These are phyloP conservation scores for Elongisporangium undulatum DNA, from an alignment of 352 stramenopile species.

Conservation along the genomic window DNA sequence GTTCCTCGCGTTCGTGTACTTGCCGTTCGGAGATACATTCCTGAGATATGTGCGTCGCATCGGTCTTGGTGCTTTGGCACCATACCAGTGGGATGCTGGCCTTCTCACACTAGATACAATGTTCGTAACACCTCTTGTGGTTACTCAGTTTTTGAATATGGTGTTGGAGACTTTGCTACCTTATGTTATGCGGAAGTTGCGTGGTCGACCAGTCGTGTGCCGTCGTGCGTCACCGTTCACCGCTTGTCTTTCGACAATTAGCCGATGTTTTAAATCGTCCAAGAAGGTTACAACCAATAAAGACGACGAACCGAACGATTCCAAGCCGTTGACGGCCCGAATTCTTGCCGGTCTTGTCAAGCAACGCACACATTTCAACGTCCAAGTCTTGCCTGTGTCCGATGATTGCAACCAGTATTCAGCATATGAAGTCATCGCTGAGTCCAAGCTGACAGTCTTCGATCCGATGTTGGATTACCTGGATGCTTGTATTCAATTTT, in stretches of 20 bases:
- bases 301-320: slow-evolving; percentile 10
- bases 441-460: slow-evolving; percentile 79
- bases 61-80: slow-evolving; percentile 46
- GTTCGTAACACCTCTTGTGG: slow-evolving; percentile 85
- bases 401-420: slow-evolving; percentile 87
- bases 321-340: slow-evolving; percentile 54
- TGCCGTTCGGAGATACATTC: slow-evolving; percentile 78
- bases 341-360: slow-evolving; percentile 63
- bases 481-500: slow-evolving; percentile 87
- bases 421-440: slow-evolving; percentile 81
- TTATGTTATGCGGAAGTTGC: slow-evolving; percentile 76
- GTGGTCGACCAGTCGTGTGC: slow-evolving; percentile 60
- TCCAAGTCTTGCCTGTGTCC: slow-evolving; percentile 62
- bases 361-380: slow-evolving; percentile 60
- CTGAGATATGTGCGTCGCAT: slow-evolving; percentile 46
- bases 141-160: slow-evolving; percentile 88
- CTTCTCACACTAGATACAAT: slow-evolving; percentile 81
- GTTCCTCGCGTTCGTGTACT: slow-evolving; percentile 88
- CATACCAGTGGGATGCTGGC: slow-evolving; percentile 68
- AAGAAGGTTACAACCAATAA: slow-evolving; percentile 24
- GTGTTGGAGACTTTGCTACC: slow-evolving; percentile 83
- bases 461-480: slow-evolving; percentile 86
- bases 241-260: slow-evolving; percentile 45
- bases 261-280: slow-evolving; percentile 26
- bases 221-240: slow-evolving; percentile 55